phyloP scores from a whole-genome alignment of 2,329 filamentous ascomycete species.

The Arthrobotrys pseudoclavata region DNA sequence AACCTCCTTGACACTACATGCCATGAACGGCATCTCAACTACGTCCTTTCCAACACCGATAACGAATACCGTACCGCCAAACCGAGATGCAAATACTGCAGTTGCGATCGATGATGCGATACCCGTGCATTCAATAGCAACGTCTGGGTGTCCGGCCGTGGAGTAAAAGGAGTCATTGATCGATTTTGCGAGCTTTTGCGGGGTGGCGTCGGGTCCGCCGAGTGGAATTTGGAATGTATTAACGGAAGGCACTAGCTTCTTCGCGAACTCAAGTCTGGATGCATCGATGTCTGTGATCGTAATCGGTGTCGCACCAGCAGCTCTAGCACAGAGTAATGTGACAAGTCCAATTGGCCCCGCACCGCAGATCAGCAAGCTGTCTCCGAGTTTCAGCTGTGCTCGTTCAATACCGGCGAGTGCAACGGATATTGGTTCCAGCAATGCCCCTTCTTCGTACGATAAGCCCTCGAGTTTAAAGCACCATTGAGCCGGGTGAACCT shows the following conservation, averaged over 20 bases:
- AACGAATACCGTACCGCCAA: constrained; percentile 96
- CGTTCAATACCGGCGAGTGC: constrained; percentile 89
- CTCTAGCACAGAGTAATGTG: constrained; percentile 84
- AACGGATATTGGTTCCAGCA: constrained; percentile 91
- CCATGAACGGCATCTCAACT: constrained; percentile 96
- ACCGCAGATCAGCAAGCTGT: constrained; percentile 89
- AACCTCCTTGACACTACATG: constrained; percentile 88
- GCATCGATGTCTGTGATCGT: constrained; percentile 96
- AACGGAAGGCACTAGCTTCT: constrained; percentile 82
- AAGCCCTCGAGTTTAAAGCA: constrained; percentile 93
- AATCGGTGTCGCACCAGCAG: constrained; percentile 89
- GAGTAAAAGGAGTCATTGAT: constrained; percentile 73
- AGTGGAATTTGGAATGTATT: constrained; percentile 83
- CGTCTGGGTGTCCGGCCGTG: constrained; percentile 82
- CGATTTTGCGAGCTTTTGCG: constrained; percentile 80
- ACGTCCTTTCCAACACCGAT: constrained; percentile 96
- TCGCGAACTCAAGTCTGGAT: constrained; percentile 85
- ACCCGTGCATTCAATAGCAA: constrained; percentile 93
- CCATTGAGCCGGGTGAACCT: constrained; percentile 71
- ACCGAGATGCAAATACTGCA: constrained; percentile 91
- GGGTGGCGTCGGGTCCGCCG: constrained; percentile 67
- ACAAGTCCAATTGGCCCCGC: constrained; percentile 95
- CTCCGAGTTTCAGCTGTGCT: constrained; percentile 83
- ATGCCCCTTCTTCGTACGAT: constrained; percentile 89
- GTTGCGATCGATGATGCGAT: constrained; percentile 89